phyloP scores from a whole-genome alignment of 2,329 filamentous ascomycete species.

The Talaromyces sp. region DNA sequence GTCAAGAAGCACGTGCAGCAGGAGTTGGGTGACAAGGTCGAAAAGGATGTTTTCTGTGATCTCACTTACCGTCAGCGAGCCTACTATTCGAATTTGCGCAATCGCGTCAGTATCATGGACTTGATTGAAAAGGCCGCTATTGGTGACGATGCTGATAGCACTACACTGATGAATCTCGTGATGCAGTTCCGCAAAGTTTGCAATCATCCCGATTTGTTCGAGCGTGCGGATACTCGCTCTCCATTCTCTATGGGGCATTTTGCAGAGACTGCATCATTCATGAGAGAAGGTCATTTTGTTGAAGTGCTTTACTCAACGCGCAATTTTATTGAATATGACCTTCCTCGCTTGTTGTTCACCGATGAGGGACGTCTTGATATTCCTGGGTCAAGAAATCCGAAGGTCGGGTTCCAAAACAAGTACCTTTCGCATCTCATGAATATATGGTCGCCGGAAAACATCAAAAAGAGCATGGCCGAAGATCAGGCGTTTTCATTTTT shows the following conservation, averaged over 20 bases:
- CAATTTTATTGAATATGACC: constrained; percentile 76
- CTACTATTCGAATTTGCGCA: constrained; percentile 86
- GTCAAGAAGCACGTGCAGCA: constrained; percentile 99
- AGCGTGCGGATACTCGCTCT: constrained; percentile 86
- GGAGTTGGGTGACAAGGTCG: constrained; percentile 97
- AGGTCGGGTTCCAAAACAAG: constrained; percentile 75
- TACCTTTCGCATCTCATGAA: constrained; percentile 81
- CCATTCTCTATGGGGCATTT: constrained; percentile 82
- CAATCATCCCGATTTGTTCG: constrained; percentile 96
- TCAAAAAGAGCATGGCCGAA: constrained; percentile 60
- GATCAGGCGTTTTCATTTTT: constrained; percentile 81
- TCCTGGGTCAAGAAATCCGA: constrained; percentile 67
- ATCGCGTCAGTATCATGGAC: constrained; percentile 98
- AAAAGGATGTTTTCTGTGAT: constrained; percentile 92
- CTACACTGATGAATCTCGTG: constrained; percentile 96
- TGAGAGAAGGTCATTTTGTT: constrained; percentile 79
- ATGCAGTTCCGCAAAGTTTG: constrained; percentile 99
- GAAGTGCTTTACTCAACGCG: constrained; percentile 83
- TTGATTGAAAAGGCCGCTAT: constrained; percentile 94
- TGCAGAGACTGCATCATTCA: constrained; percentile 91
- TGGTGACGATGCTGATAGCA: constrained; percentile 90
- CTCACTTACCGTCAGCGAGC: constrained; percentile 94
- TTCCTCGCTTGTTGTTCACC: constrained; percentile 80
- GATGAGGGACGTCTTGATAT: constrained; percentile 73
- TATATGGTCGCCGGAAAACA: constrained; percentile 79